These are phyloP conservation scores for Phytophthora tubulina DNA, from an alignment of 352 stramenopile species.

Conservation along the genomic window DNA sequence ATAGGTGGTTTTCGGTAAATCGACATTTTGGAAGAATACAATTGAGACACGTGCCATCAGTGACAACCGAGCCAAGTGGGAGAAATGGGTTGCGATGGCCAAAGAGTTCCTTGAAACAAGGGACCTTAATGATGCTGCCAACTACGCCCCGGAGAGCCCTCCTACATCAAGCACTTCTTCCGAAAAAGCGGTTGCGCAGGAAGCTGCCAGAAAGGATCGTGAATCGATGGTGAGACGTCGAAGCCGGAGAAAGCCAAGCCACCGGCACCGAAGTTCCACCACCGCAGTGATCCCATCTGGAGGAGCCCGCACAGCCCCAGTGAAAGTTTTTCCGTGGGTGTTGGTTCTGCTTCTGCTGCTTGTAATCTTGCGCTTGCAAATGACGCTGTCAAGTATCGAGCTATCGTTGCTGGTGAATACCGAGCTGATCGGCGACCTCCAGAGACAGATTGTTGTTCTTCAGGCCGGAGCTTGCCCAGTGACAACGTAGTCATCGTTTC, in stretches of 20 bases:
- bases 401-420: conserved; percentile 54
- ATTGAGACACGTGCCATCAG: conserved; percentile 79
- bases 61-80: conserved; percentile 82
- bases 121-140: conserved; percentile 14
- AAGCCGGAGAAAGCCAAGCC: conserved; percentile 32
- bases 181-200: conserved; percentile 23
- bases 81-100: conserved; percentile 73
- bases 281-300: conserved; percentile 14
- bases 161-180: conserved; percentile 33
- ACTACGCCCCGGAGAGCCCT: conserved; percentile 19
- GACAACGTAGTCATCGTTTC: conserved; percentile 17
- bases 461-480: conserved; percentile 35
- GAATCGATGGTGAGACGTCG: conserved; percentile 16
- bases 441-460: conserved; percentile 38
- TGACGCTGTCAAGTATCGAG: conserved; percentile 71
- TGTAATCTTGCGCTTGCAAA: conserved; percentile 68
- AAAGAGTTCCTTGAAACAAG: conserved; percentile 55
- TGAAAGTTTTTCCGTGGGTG: conserved; percentile 77
- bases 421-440: conserved; percentile 46
- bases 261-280: conserved; percentile 31
- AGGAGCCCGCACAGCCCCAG: conserved; percentile 25
- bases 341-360: conserved; percentile 69
- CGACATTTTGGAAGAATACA: conserved; percentile 85
- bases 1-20: conserved; percentile 84
- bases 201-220: conserved; percentile 27